A percentile compares a stretch with the other conserved stretches of the same genome.
These are phyloP conservation scores for Exophiala oligosperma DNA, from an alignment of 2,329 filamentous ascomycete species.

Conservation along the genomic window DNA sequence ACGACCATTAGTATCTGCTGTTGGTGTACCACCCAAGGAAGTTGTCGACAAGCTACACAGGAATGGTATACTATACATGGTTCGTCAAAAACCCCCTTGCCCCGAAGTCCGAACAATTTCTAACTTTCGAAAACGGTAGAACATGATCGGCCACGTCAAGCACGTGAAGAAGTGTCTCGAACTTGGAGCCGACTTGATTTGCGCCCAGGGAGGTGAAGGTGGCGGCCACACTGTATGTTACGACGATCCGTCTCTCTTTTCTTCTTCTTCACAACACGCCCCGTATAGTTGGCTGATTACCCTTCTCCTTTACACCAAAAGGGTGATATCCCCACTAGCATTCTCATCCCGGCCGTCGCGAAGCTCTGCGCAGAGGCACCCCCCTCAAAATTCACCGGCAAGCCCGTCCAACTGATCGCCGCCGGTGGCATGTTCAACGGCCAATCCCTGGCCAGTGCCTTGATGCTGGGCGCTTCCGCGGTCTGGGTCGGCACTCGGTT, in stretches of 20 bases:
- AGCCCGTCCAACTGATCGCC: constrained; percentile 86
- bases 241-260: constrained; percentile 35
- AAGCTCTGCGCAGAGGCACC: constrained; percentile 71
- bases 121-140: constrained; percentile 65
- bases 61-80: constrained; percentile 65
- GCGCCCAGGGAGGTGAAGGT: constrained; percentile 95
- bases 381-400: constrained; percentile 82
- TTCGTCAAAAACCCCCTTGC: background rate
- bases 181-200: constrained; percentile 91
- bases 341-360: constrained; percentile 91
- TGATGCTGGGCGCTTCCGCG: constrained; percentile 88
- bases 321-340: constrained; percentile 84
- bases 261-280: too few species aligned
- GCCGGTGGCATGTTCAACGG: constrained; percentile 95
- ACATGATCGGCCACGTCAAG: constrained; percentile 99
- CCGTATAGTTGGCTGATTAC: too few species aligned
- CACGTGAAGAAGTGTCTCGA: constrained; percentile 96
- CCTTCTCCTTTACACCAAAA: background rate
- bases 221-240: constrained; percentile 73
- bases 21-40: constrained; percentile 85
- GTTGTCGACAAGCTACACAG: constrained; percentile 90
- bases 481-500: constrained; percentile 98
- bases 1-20: constrained; percentile 73
- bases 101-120: background rate
- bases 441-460: constrained; percentile 80